Conservation (phyloP, 768 basidiomycete species). For the Collybiopsis luxurians region DNA sequence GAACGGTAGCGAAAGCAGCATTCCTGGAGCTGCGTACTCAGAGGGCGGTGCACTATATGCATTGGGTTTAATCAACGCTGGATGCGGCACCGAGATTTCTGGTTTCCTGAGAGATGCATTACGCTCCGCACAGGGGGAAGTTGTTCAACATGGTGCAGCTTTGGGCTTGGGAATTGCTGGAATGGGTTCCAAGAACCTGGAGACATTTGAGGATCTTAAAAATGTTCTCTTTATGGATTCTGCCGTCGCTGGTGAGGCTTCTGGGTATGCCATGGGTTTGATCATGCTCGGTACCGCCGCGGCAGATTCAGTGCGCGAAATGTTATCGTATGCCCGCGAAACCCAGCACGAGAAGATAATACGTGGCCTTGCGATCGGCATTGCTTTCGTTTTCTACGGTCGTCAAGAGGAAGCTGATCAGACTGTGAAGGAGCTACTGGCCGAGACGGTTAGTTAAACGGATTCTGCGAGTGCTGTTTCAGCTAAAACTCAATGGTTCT, state of each 20-base stretch:
- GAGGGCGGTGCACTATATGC: slow-evolving; percentile 98
- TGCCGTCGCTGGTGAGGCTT: slow-evolving; percentile 92
- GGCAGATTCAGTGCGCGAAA: slow-evolving; percentile 79
- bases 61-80: slow-evolving; percentile 91
- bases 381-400: slow-evolving; percentile 91
- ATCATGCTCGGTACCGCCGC: slow-evolving; percentile 96
- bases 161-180: slow-evolving; percentile 95
- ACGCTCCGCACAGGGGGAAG: slow-evolving; percentile 72
- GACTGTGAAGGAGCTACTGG: slow-evolving; percentile 73
- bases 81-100: slow-evolving; percentile 76
- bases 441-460: slow-evolving; percentile 74
- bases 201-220: slow-evolving; percentile 91
- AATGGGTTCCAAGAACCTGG: slow-evolving; percentile 87
- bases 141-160: slow-evolving; percentile 96
- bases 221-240: slow-evolving; percentile 89
- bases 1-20: slow-evolving; percentile 68
- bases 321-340: slow-evolving; percentile 94
- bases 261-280: slow-evolving; percentile 97
- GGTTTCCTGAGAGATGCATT: slow-evolving; percentile 79
- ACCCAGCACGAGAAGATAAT: slow-evolving; percentile 99
- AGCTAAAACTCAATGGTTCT: slow-evolving; percentile 9
- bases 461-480: not conserved
- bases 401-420: slow-evolving; percentile 89
- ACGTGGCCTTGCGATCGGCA: slow-evolving; percentile 88
- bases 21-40: slow-evolving; percentile 80